phyloP scores from a whole-genome alignment of 2,329 filamentous ascomycete genomes.

The Hymenoscyphus salicellus region DNA sequence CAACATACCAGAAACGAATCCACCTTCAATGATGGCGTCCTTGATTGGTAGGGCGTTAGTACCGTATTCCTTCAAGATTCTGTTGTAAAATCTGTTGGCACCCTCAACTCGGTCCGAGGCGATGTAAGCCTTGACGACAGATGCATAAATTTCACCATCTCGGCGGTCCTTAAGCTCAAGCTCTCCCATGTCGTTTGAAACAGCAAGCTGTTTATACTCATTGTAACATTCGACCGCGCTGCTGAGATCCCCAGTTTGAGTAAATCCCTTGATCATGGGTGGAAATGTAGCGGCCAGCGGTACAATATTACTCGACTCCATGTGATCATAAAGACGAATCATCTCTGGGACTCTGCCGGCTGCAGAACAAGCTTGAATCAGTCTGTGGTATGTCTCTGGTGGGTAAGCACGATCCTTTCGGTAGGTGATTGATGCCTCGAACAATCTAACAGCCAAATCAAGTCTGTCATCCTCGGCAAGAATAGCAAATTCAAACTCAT shows the following conservation, averaged over 20 bases:
- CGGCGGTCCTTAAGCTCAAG: conserved; percentile 66
- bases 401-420: conserved; percentile 61
- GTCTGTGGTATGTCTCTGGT: conserved; percentile 75
- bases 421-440: conserved; percentile 69
- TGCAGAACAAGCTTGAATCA: conserved; percentile 84
- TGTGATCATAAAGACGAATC: conserved; percentile 85
- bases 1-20: conserved; percentile 76
- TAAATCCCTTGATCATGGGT: conserved; percentile 93
- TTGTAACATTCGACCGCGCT: conserved; percentile 95
- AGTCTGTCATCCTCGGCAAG: conserved; percentile 84
- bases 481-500: conserved; percentile 82
- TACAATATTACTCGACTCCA: conserved; percentile 73
- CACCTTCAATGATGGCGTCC: conserved; percentile 67
- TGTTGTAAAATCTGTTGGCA: conserved; percentile 80
- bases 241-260: conserved; percentile 72
- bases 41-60: conserved; percentile 62
- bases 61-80: conserved; percentile 64
- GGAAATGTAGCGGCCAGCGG: conserved; percentile 83
- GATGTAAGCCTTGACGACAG: conserved; percentile 88
- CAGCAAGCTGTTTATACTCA: conserved; percentile 85
- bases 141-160: conserved; percentile 82
- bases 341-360: conserved; percentile 81
- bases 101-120: conserved; percentile 75
- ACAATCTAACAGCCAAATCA: conserved; percentile 79
- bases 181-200: conserved; percentile 74